Base-by-base conservation (phyloP, 768 basidiomycete genomes). In the Rhodocollybia butyracea region DNA sequence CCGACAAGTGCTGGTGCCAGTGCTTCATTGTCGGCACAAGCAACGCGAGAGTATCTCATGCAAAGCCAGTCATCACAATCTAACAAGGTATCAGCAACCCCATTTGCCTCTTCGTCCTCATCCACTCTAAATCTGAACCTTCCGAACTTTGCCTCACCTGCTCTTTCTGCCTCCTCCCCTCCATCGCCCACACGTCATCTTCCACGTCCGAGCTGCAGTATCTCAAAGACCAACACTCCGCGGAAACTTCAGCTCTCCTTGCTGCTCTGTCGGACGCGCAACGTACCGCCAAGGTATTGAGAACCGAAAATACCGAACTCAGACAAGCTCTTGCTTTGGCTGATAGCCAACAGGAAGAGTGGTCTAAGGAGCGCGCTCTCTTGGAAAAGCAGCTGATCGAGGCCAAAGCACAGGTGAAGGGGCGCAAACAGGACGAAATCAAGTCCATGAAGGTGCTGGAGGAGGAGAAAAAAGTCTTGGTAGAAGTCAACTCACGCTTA, bases 251-350 rank as follows among this genome's bases (percentile, higher is more conserved):
- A 7, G 89, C 89, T 13, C 68, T 92, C 7, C 77, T 91, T 3
- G 71, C 74, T 27, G 89, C 90, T 3, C 73, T 92, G 4, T 86
- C 87, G 0, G 89, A 92, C 63, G 85, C 87, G 1, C 89, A 92
- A 64, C 74, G 85, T 45, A 85, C 83, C 13, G 78, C 75, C 2
- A 78, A 81, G 59, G 67, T 85, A 17, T 69, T 92, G 36, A 71
- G 88, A 17, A 86, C 86, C 50, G 89, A 92, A 68, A 91, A 89
- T 58, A 59, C 59, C 13, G 75, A 78, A 54, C 63, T 83, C 31
- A 64, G 79, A 42, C 75, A 73, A 41, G 60, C 73, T 47, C 31
- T 79, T 3, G 15, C 22, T 8, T 21, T 32, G 27, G 47, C 47
- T 21, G 47, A 52, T 21, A 26, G 46, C 3, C 24, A 34, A 27